phyloP scores from a whole-genome alignment of 441 rosid species.

The Geranium incanum region DNA sequence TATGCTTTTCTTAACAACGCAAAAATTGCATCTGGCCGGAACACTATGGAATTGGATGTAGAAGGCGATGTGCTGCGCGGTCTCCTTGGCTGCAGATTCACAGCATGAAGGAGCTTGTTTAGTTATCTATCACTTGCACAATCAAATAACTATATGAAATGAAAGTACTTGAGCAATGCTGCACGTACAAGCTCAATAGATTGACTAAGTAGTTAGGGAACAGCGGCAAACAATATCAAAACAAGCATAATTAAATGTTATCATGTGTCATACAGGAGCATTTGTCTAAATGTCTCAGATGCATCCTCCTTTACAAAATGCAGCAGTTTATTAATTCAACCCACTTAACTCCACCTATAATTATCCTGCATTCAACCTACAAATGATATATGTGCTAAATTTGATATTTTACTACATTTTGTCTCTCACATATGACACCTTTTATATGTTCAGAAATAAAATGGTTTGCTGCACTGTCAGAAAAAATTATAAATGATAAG shows the following conservation, averaged over 20 bases:
- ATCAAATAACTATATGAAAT: constrained; percentile 10
- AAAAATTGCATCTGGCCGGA: constrained; percentile 61
- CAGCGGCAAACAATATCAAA: not conserved
- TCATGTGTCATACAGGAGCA: not conserved
- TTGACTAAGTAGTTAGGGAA: constrained; percentile 3
- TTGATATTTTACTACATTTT: not conserved
- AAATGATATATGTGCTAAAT: not conserved
- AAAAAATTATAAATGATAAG: not conserved
- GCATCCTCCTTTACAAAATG: not conserved
- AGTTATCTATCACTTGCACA: constrained; percentile 8
- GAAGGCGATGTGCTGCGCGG: constrained; percentile 46
- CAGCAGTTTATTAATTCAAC: not conserved
- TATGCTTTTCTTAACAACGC: constrained; percentile 61
- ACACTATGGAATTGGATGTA: constrained; percentile 46
- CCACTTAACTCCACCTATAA: not conserved
- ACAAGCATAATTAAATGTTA: not conserved
- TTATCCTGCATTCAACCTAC: not conserved
- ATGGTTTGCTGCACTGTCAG: not conserved
- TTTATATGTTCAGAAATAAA: not conserved
- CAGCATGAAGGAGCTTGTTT: constrained; percentile 17
- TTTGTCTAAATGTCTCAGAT: not conserved
- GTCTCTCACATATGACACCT: constrained; percentile 4
- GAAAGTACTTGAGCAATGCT: not conserved
- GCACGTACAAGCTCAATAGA: not conserved
- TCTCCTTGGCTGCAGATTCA: constrained; percentile 58